Base-by-base conservation (phyloP, 352 stramenopile genomes). In the Sclerospora graminicola region DNA sequence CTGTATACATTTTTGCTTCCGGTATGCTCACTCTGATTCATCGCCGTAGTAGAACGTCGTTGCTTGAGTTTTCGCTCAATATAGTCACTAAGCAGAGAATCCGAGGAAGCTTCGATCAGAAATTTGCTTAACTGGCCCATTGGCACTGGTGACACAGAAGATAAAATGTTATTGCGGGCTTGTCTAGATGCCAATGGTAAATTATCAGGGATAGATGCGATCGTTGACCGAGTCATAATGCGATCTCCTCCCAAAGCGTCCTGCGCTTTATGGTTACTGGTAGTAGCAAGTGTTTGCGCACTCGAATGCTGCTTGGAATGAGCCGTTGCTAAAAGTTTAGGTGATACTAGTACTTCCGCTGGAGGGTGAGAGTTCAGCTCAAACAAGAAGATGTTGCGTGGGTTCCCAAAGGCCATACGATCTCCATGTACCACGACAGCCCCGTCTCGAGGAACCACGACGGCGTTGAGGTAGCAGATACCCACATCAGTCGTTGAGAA, bases 11-110 rank as follows among this genome's bases (percentile, higher is more conserved):
- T 26, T 26, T 7, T 26, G 21, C 21, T 26, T 26, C 21, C 21
- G 21, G 21, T 26, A 26, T 6, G 6, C n/a, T n/a, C n/a, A 26
- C 21, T 6, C 21, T 26, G 21, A 6, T 26, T 26, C 21, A 26
- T 26, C 21, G 4, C 21, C 3, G 6, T n/a, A n/a, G n/a, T n/a
- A n/a, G n/a, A n/a, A n/a, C n/a, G n/a, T n/a, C n/a, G n/a, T n/a
- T n/a, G n/a, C n/a, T n/a, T n/a, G n/a, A n/a, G n/a, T n/a, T n/a
- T 84, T 2, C 69, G 64, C 31, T 86, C 77, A 7, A 87, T 67
- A 21, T 77, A 85, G 14, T 84, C 71, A 21, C 60, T 69, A 4
- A n/a, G n/a, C n/a, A n/a, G n/a, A n/a, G n/a, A n/a, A n/a, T n/a
- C n/a, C n/a, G n/a, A n/a, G n/a, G n/a, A n/a, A n/a, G 74, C 66